A percentile compares a stretch with the other conserved stretches of the same genome.
phyloP scores from a whole-genome alignment of 148 eudicot species.

The Vaccinium vitisidaea region DNA sequence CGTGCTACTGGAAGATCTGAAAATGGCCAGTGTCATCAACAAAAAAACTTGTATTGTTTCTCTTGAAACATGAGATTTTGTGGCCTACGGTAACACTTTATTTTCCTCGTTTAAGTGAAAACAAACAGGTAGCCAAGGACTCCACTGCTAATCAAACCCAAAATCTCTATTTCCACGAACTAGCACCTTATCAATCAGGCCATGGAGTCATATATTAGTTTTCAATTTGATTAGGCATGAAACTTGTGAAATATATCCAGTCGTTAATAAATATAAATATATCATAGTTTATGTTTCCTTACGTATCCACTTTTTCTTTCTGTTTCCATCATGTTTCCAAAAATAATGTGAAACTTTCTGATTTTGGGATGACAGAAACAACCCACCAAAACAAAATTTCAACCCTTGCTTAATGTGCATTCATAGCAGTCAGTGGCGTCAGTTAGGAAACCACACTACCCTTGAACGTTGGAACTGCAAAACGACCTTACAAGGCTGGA shows the following conservation, averaged over 20 bases:
- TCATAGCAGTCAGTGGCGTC: not conserved
- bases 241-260: not conserved
- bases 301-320: not conserved
- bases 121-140: slow-evolving; percentile 5
- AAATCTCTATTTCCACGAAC: not conserved
- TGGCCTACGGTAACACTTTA: not conserved
- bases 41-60: not conserved
- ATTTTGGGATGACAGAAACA: not conserved
- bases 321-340: not conserved
- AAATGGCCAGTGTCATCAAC: not conserved
- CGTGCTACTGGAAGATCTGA: not conserved
- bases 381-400: not conserved
- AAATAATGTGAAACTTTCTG: not conserved
- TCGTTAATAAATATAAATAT: not conserved
- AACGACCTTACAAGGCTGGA: not conserved
- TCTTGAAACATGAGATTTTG: not conserved
- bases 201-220: not conserved
- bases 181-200: not conserved
- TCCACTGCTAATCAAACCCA: not conserved
- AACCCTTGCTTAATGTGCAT: not conserved
- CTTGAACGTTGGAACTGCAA: not conserved
- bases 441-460: not conserved
- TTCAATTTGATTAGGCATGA: not conserved
- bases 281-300: not conserved
- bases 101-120: not conserved